Percentiles rank a stretch among this genome's conserved stretches.
Evolutionary conservation across 495 filamentous ascomycete genomes (phyloP).

Genomic region (Sordaria brevicollis): DNA sequence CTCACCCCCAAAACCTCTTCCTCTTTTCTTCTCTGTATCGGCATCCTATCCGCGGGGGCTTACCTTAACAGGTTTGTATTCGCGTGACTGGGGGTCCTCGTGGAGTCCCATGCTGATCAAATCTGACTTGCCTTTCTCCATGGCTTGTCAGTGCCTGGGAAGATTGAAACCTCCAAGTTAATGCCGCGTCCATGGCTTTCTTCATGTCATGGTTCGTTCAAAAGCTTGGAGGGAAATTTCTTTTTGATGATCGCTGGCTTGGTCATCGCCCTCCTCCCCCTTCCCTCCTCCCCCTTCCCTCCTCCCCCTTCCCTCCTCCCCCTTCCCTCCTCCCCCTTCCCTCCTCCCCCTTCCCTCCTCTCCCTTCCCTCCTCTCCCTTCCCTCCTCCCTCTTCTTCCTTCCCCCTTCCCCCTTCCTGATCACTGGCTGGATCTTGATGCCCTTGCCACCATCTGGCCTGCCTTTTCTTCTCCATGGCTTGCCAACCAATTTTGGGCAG

Average conservation of each 20-base stretch:
- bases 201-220: too few relatives aligned
- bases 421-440: too few relatives aligned
- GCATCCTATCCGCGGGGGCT: too few relatives aligned
- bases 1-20: not conserved
- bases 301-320: not conserved
- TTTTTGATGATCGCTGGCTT: not conserved
- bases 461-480: not conserved
- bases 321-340: not conserved
- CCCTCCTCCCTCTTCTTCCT: not conserved
- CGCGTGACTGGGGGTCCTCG: too few relatives aligned
- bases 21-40: not conserved
- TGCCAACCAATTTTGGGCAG: not conserved
- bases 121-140: not conserved
- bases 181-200: not conserved
- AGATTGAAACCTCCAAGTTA: not conserved
- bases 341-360: not conserved
- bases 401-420: not conserved
- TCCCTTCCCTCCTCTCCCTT: not conserved
- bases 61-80: not conserved
- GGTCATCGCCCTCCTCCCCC: not conserved
- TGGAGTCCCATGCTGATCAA: too few relatives aligned
- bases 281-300: not conserved
- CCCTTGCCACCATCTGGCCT: too few relatives aligned
- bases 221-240: not conserved
- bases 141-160: not conserved